Conservation (phyloP, 2,329 filamentous ascomycete genomes). For the Rhinocladiella mackenziei region DNA sequence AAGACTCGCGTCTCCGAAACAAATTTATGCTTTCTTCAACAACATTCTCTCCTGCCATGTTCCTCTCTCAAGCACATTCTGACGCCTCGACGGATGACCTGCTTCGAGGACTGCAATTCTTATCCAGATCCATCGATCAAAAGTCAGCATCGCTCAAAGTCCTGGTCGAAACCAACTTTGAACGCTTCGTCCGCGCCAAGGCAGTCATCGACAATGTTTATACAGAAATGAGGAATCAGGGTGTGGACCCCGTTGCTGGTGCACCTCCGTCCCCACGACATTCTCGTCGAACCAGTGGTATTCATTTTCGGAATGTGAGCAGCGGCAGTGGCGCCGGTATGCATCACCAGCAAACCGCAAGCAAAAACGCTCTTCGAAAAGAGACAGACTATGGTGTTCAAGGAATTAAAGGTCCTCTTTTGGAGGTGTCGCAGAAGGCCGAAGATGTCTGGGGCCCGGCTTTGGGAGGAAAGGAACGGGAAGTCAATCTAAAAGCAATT, state of each 20-base stretch:
- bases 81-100: constrained; percentile 78
- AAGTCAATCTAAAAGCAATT: constrained; percentile 77
- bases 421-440: constrained; percentile 88
- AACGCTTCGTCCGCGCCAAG: constrained; percentile 95
- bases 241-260: constrained; percentile 47
- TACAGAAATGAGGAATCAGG: constrained; percentile 82
- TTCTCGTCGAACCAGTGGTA: constrained; percentile 61
- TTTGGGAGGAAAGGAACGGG: constrained; percentile 82
- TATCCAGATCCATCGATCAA: constrained; percentile 91
- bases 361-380: constrained; percentile 86
- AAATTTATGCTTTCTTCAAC: constrained; percentile 94
- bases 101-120: constrained; percentile 73
- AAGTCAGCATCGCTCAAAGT: constrained; percentile 96
- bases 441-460: constrained; percentile 98
- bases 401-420: constrained; percentile 80
- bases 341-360: constrained; percentile 53
- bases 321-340: constrained; percentile 39
- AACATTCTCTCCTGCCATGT: constrained; percentile 84
- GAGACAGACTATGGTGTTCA: constrained; percentile 87
- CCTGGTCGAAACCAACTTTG: constrained; percentile 95
- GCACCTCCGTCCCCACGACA: constrained; percentile 44
- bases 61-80: constrained; percentile 87
- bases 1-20: constrained; percentile 76
- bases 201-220: constrained; percentile 98
- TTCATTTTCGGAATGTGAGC: constrained; percentile 54